phyloP scores from a whole-genome alignment of 2,329 filamentous ascomycete species.

The Pyricularia sp. region DNA sequence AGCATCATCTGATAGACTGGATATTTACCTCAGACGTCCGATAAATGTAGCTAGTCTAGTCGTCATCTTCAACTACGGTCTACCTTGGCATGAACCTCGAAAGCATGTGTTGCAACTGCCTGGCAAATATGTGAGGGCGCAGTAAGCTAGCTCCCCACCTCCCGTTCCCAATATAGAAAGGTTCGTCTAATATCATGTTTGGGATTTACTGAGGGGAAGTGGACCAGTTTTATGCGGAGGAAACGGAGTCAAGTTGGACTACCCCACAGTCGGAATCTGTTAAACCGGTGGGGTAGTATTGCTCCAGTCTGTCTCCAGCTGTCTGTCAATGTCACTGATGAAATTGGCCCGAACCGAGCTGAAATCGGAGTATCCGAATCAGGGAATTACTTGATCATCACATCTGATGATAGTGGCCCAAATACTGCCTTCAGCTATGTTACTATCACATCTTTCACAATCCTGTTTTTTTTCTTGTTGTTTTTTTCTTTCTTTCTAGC shows the following conservation, averaged over 20 bases:
- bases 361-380: background rate
- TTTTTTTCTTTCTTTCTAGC: background rate
- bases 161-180: background rate
- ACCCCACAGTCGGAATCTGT: background rate
- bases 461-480: background rate
- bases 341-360: background rate
- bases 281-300: background rate
- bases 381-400: background rate
- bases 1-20: too few species aligned
- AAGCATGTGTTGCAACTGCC: background rate
- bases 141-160: background rate
- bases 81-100: background rate
- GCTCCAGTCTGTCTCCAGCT: background rate
- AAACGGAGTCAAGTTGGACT: background rate
- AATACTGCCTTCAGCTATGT: background rate
- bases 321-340: background rate
- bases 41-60: too few species aligned
- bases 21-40: too few species aligned
- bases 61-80: too few species aligned
- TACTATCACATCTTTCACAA: background rate
- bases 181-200: background rate
- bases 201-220: background rate
- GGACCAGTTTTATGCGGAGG: background rate
- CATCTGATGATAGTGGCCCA: background rate
- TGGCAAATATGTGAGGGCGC: background rate